Base-by-base conservation (phyloP, 2,329 filamentous ascomycete species). In the Colletotrichum plurivorum region DNA sequence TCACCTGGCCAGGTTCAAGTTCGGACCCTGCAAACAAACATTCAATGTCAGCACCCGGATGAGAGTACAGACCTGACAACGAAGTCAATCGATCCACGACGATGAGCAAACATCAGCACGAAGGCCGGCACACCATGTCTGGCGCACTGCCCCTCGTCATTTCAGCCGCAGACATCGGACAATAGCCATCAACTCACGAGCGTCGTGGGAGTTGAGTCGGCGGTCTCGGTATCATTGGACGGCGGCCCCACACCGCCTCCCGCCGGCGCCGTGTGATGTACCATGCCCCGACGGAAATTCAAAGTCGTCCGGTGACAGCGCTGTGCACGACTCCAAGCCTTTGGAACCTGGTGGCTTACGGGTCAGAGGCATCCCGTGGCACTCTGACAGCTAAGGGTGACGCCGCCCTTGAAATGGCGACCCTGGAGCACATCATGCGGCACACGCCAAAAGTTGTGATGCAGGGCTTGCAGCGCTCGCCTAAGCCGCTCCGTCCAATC, bases 21-120 rank as follows among this genome's bases (percentile, higher is more conserved):
- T 51, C 56, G 48, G 55, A 43, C 61, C 41, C 15, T 36, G 36
- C 52, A 41, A 10, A 12, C 52, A 52, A 41, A 43, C 56, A 45
- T 63, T 45, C 12, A 27, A 58, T 49, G 53, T 65, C 52, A 69
- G 55, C 67, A 61, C 46, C 55, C 62, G 45, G 60, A 56, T 39
- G 45, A 39, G 25, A n/a, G 46, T 55, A 46, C 43, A 25, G 51
- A 16, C 9, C 10, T 12, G 22, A 10, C 9, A 6, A 31, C 31
- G 7, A 27, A 45, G 22, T 18, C 31, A 45, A 59, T 36, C 46
- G 9, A 39, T 15, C n/a, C 10, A 36, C 48, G 48, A 13, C 41
- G 27, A 54, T 25, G 55, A 41, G 31, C 5, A 45, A 10, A 20
- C 45, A 36, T 39, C 18, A 16, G 36, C 22, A 18, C 41, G 15